phyloP scores from a whole-genome alignment of 129 eudicot species.

The Gnaphalium uliginosum region DNA sequence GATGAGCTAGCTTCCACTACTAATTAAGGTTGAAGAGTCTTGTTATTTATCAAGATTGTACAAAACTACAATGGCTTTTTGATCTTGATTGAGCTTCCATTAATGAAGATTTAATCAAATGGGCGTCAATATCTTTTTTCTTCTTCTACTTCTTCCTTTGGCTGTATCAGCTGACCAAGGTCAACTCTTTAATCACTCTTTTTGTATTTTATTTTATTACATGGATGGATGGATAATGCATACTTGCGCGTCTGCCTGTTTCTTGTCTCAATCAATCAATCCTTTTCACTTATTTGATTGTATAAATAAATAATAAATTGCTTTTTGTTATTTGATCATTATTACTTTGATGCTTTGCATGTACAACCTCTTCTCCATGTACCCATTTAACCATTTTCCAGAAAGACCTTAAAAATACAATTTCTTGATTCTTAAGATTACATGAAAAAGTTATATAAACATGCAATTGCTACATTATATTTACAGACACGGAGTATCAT shows the following conservation, averaged over 20 bases:
- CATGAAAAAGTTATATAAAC: no score
- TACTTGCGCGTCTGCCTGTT: not conserved
- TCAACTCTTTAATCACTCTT: conserved; percentile 18
- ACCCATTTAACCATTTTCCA: no score
- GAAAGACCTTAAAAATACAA: no score
- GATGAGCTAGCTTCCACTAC: not conserved
- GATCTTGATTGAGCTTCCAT: not conserved
- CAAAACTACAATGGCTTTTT: not conserved
- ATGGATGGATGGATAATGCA: not conserved
- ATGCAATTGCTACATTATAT: no score
- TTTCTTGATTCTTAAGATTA: no score
- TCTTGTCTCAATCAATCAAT: not conserved
- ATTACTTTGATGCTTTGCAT: no score
- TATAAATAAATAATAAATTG: not conserved
- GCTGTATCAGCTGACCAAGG: conserved; percentile 39
- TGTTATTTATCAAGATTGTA: conserved; percentile 1
- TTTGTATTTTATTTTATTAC: not conserved
- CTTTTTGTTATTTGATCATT: not conserved
- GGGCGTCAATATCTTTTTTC: conserved; percentile 20
- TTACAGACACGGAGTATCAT: no score
- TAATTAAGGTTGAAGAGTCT: not conserved
- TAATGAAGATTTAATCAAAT: conserved; percentile 19
- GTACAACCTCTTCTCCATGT: no score
- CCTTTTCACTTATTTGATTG: no score
- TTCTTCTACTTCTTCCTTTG: conserved; percentile 31